phyloP scores from a whole-genome alignment of 2,329 filamentous ascomycete species.

The Cadophora malorum region DNA sequence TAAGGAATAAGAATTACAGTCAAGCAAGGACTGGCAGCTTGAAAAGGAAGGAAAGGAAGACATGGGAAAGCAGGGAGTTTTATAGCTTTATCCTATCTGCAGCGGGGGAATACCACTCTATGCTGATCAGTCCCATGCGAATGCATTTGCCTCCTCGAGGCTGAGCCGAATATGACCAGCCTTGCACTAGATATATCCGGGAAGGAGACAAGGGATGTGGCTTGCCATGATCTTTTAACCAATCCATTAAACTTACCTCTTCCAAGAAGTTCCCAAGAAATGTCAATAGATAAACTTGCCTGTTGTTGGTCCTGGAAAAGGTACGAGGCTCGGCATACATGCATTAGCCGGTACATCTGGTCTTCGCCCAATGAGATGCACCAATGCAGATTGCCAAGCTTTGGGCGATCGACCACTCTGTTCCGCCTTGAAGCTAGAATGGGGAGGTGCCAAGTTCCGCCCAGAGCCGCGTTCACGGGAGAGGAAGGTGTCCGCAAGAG shows the following conservation, averaged over 20 bases:
- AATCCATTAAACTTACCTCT: neutral
- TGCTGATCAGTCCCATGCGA: neutral
- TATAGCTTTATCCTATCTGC: neutral
- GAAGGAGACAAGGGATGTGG: conserved; percentile 19
- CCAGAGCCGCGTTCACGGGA: conserved; percentile 16
- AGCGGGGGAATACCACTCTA: neutral
- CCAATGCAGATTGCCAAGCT: neutral
- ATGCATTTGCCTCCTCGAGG: conserved; percentile 14
- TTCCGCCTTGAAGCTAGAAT: conserved; percentile 4
- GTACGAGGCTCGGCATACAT: conserved; percentile 13
- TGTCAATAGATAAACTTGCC: neutral
- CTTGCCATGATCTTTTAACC: neutral
- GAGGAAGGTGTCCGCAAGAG: neutral
- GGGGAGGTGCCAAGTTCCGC: conserved; percentile 15
- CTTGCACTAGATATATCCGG: conserved; percentile 11
- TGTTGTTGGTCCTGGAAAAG: neutral
- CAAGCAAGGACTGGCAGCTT: conserved; percentile 6
- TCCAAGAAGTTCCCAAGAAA: neutral
- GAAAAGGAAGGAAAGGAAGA: neutral
- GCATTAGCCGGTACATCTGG: neutral
- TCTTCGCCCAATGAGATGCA: neutral
- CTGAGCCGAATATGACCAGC: conserved; percentile 13
- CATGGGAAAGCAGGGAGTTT: neutral
- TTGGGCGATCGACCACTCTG: conserved; percentile 3
- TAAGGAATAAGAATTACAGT: conserved; percentile 8